Percentiles rank a stretch among this genome's conserved stretches.
Conservation (phyloP, 179 eudicot genomes). For the Silene vulgaris region DNA sequence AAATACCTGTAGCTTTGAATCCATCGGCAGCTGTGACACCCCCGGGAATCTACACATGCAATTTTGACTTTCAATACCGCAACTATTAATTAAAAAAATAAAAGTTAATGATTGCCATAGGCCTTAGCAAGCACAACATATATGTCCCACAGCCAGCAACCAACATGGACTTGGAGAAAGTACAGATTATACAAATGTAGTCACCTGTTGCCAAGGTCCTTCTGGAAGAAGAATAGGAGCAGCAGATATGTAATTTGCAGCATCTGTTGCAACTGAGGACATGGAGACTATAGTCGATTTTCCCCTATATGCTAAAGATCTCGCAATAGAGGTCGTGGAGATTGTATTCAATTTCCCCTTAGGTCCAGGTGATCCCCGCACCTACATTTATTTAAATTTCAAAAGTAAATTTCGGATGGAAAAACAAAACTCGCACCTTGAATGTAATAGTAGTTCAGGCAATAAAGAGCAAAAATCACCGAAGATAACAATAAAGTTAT, state of each 20-base stretch:
- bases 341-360: slow-evolving; percentile 14
- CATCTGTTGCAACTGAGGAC: slow-evolving; percentile 40
- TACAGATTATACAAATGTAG: not conserved
- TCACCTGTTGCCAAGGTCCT: slow-evolving; percentile 89
- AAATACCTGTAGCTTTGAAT: slow-evolving; percentile 89
- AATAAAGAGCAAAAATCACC: not conserved
- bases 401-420: not conserved
- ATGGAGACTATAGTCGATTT: slow-evolving; percentile 30
- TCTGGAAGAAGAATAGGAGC: slow-evolving; percentile 84
- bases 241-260: slow-evolving; percentile 54
- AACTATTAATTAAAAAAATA: not conserved
- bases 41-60: slow-evolving; percentile 59
- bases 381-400: slow-evolving; percentile 24
- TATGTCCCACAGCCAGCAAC: not conserved
- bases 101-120: too few relatives aligned
- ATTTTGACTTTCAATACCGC: not conserved
- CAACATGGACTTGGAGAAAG: not conserved
- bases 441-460: not conserved
- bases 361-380: slow-evolving; percentile 24
- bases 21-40: slow-evolving; percentile 95
- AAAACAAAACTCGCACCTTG: not conserved
- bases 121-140: not conserved
- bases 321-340: slow-evolving; percentile 15
- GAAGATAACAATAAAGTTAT: too few relatives aligned
- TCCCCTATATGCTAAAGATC: slow-evolving; percentile 5